Evolutionary conservation across 202 grass and related monocot genomes (phyloP), one percentile per base, ranked within the genome.

Genomic region (Hordeum pubiflorum): DNA sequence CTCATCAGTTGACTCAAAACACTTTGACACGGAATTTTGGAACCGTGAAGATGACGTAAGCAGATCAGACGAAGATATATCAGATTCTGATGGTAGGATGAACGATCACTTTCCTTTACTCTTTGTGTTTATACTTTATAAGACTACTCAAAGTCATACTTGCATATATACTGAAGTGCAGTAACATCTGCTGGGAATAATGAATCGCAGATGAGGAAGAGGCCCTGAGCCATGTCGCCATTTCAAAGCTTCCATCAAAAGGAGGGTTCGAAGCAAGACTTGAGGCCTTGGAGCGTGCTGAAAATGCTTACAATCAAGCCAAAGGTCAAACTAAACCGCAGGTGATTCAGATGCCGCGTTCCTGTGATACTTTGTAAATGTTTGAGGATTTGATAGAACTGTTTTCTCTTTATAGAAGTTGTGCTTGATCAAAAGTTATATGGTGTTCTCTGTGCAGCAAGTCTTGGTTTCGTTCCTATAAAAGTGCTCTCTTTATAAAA

Each of bases 31-130:
- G 64, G 91, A 94, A 88, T 97, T 97, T 84, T 97, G 94, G 94
- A 92, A 90, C 65, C 85, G 80, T 63, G 91, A 97, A 90, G 89
- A 94, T 90, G 94, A 92, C 13, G 46, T 40, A 61, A 90, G 83
- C 82, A 63, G 80, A 46, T 97, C 87, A 44, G 80, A 60, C 10
- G 91, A 97, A 90, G 85, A 94, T 39, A 97, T 97, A 71, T 94
- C 94, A 48, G 77, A 97, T 92, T 90, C 94, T 89, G 94, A 94
- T 87, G 94, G 91, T 97, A 94, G 62, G 65, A 54, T n/a, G 50
- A 54, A 44, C 33, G 18, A 71, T 61, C 29, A 59, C 55, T 40
- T n/a, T 77, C 26, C 61, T 71, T 63, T 79, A 38, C 17, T 59
- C 11, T 50, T 40, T 69, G 46, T 37, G 21, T 81, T 33, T 26